These are phyloP conservation scores for Funneliformis geosporum DNA, from an alignment of 192 early-diverging fungal species.

Conservation along the genomic window DNA sequence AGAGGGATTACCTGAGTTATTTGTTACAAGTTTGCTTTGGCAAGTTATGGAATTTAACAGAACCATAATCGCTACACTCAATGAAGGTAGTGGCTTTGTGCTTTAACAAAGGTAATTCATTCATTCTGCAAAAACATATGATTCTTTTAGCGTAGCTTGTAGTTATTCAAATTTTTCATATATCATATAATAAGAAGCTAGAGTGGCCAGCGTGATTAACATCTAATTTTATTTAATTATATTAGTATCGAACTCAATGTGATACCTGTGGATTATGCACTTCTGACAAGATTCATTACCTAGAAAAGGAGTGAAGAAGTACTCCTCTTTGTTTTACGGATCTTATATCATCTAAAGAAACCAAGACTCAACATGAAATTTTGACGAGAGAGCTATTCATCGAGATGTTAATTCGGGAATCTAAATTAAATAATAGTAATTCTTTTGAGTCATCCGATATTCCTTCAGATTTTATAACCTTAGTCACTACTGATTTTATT, in stretches of 20 bases:
- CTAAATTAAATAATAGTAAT: background rate
- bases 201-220: background rate
- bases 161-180: background rate
- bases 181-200: background rate
- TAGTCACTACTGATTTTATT: background rate
- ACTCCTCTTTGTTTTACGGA: background rate
- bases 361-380: background rate
- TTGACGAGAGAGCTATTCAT: background rate
- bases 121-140: background rate
- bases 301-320: background rate
- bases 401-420: slow-evolving; percentile 3
- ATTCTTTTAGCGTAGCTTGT: too few relatives aligned
- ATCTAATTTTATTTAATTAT: background rate
- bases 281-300: slow-evolving; percentile 10
- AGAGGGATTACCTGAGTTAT: too few relatives aligned
- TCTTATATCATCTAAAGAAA: slow-evolving; percentile 11
- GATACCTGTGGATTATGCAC: background rate
- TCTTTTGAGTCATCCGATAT: background rate
- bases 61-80: too few relatives aligned
- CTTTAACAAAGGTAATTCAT: background rate
- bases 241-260: slow-evolving; percentile 8
- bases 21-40: too few relatives aligned
- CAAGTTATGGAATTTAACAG: too few relatives aligned
- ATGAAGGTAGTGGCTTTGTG: background rate
- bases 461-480: background rate